Base-by-base conservation (phyloP, 176 grass and related monocot species). In the Musa troglodytarum region DNA sequence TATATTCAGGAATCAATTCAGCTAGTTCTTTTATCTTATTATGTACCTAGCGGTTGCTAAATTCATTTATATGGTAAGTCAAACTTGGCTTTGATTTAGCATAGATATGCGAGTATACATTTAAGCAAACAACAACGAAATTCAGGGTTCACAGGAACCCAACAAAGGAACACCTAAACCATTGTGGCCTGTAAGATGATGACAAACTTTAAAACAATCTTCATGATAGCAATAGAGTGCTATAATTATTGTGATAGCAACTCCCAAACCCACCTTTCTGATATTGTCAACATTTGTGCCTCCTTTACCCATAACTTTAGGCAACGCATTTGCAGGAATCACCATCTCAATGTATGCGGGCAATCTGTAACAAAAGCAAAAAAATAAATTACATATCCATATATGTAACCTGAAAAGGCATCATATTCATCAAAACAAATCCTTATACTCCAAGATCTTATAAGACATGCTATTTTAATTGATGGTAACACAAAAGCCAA, bases 271-370 rank as follows among this genome's bases (percentile, higher is more conserved):
- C 54, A 94, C 95, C 95, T 92, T 99, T 91, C 82, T 94, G 71
- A 99, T 93, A 61, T 91, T 99, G 6, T 99, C 90, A 82, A 99
- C 74, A 78, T 99, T 99, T 72, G 91, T 84, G 11, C 95, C 95
- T 17, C 75, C 88, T 86, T 99, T 99, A 28, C 95, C 95, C 84
- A 99, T 85, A 74, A 99, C 88, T 89, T 99, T 99, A 72, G 88
- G 62, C 49, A 94, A 78, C 11, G 80, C 78, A 63, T 72, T 86
- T 74, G 84, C 70, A 88, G 95, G 95, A 82, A 99, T 88, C 65
- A 79, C 63, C 84, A 99, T 92, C 73, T 94, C 95, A 76, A 84
- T 75, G 77, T 89, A 82, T 0, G 88, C 73, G 49, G 73, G 54
- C 62, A 76, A 79, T 58, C 87, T 93, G 80, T 1, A 11, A 69